Base-by-base conservation (phyloP, 2,329 filamentous ascomycete species). In the Incumbomyces lentus region DNA sequence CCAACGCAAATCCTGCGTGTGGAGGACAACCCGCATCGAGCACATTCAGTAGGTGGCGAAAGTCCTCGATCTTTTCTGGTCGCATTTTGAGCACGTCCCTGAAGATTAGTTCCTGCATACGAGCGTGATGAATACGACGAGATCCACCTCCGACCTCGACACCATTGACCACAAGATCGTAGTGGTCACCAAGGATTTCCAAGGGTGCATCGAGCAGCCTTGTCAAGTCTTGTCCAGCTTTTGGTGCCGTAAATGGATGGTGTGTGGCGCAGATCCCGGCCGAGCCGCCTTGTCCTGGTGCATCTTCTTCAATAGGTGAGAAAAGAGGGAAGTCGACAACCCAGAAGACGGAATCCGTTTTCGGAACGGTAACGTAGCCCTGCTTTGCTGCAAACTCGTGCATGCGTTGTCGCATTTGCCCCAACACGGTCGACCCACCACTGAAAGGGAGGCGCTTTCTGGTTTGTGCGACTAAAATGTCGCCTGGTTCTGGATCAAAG, bases 151-250 rank as follows among this genome's bases (percentile, higher is more conserved):
- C 92, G 1, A 98, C 76, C 65, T 98, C 92, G 4, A 95, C 79
- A 3, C 92, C 92, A 61, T 98, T 98, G 57, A 96, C 78, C 0
- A 98, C 90, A 12, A 98, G 79, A 58, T 98, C 92, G 66, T 95
- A 98, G 61, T 95, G 89, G 58, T 94, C 90, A 2, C 84, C 93
- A 55, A 75, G 78, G 1, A 79, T 87, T 39, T 73, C 66, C 1
- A 87, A 71, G 0, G 92, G 90, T 34, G 88, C 73, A 0, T 73
- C 80, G 32, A 80, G 71, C 1, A 96, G 76, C 1, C 86, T 66
- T 33, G 87, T 81, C 13, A 94, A 75, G 60, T 96, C 89, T 3
- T 70, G 68, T 0, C 74, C 64, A 0, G 78, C 78, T 31, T 85
- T 78, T 0, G 92, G 92, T 0, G 92, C 86, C 0, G 92, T 98